phyloP scores from a whole-genome alignment of 495 filamentous ascomycete genomes.

The Penicillium turbatum region DNA sequence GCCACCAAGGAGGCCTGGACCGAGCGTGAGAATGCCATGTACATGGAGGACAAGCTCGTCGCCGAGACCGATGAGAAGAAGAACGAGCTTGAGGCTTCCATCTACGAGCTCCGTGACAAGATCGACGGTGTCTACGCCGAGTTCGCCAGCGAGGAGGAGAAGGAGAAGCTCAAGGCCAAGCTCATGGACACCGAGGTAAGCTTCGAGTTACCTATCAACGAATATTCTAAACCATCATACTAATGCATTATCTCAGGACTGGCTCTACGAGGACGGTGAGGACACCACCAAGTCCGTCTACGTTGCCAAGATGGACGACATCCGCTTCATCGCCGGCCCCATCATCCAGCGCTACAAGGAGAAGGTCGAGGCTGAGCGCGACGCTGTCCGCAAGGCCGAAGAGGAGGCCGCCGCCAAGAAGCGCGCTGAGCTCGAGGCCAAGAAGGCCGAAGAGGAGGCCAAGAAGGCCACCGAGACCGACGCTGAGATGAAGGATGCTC shows the following conservation, averaged over 20 bases:
- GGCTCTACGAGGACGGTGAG: slow-evolving; percentile 97
- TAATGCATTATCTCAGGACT: slow-evolving; percentile 59
- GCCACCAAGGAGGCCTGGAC: slow-evolving; percentile 56
- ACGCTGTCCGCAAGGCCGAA: slow-evolving; percentile 66
- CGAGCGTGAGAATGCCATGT: slow-evolving; percentile 86
- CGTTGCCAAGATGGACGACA: slow-evolving; percentile 90
- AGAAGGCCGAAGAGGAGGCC: slow-evolving; percentile 44
- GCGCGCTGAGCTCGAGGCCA: slow-evolving; percentile 65
- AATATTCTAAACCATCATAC: slow-evolving; percentile 14
- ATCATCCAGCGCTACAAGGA: slow-evolving; percentile 94
- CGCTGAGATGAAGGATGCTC: slow-evolving; percentile 14
- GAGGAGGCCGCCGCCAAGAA: slow-evolving; percentile 83
- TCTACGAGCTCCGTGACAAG: slow-evolving; percentile 94
- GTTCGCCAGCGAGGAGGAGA: slow-evolving; percentile 89
- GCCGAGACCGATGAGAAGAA: slow-evolving; percentile 99
- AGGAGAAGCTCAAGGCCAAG: slow-evolving; percentile 74
- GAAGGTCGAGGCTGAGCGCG: slow-evolving; percentile 84
- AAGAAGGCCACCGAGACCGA: slow-evolving; percentile 40
- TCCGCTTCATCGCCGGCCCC: slow-evolving; percentile 83
- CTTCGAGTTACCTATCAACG: slow-evolving; percentile 1
- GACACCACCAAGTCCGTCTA: slow-evolving; percentile 93
- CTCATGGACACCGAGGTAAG: slow-evolving; percentile 79
- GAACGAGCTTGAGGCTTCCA: slow-evolving; percentile 97
- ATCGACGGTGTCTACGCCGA: slow-evolving; percentile 84
- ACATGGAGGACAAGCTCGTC: slow-evolving; percentile 97